Percentiles rank a stretch among this genome's conserved stretches.
phyloP scores from a whole-genome alignment of 108 stramenopile species.

The Thalassiosira profunda region DNA sequence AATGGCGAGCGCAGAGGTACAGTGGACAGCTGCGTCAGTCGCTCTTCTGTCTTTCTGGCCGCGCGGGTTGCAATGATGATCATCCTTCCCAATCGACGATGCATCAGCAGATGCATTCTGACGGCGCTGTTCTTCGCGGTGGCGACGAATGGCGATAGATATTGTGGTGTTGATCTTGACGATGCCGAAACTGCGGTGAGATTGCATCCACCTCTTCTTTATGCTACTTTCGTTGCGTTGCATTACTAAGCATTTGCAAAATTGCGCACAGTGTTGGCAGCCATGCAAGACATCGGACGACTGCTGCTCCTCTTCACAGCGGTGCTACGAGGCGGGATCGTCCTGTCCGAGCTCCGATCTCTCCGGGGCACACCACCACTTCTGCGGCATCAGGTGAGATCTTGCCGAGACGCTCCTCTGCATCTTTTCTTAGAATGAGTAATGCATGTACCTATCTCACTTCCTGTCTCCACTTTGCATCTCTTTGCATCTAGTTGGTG shows the following conservation, averaged over 20 bases:
- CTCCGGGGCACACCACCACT: constrained; percentile 16
- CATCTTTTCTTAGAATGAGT: too few species aligned
- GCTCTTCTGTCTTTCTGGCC: too few species aligned
- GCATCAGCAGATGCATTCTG: too few species aligned
- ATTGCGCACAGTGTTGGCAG: constrained; percentile 27
- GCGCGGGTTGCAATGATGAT: too few species aligned
- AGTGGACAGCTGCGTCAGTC: too few species aligned
- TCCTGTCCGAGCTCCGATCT: constrained; percentile 10
- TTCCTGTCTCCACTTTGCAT: neutral
- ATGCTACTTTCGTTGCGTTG: neutral
- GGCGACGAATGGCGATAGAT: too few species aligned
- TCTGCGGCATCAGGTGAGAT: constrained; percentile 21
- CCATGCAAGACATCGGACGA: constrained; percentile 30
- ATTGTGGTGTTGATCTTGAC: constrained; percentile 24
- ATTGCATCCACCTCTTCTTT: neutral
- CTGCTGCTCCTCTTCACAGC: constrained; percentile 13
- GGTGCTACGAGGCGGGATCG: constrained; percentile 18
- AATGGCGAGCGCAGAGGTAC: too few species aligned
- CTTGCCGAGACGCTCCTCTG: too few species aligned
- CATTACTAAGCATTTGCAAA: neutral
- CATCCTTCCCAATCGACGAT: too few species aligned
- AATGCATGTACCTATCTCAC: neutral
- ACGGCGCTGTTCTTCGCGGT: too few species aligned
- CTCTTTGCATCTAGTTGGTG: constrained; percentile 23
- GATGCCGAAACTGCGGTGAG: constrained; percentile 17